Percentiles rank a stretch among this genome's conserved stretches.
Conservation (phyloP, 768 basidiomycete species). For the Tephrocybe sp. region DNA sequence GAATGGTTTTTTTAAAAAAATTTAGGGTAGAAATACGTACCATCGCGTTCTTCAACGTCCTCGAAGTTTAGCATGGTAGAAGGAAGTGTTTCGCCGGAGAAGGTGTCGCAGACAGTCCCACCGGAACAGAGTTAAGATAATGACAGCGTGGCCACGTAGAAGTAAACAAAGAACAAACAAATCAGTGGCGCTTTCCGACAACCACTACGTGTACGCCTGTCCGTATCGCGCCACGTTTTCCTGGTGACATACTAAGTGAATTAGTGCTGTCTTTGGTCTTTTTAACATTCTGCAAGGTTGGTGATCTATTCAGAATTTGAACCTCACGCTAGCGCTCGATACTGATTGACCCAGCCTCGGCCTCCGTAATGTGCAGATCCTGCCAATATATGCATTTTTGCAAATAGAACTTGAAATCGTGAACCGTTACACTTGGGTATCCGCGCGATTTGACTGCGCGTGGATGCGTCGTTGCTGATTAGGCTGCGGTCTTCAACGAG, state of each 20-base stretch:
- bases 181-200: constrained; percentile 16
- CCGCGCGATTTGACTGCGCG: not conserved
- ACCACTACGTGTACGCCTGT: not conserved
- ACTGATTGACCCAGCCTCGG: too few species aligned
- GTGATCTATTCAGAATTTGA: not conserved
- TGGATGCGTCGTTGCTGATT: not conserved
- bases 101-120: constrained; percentile 40
- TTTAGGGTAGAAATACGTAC: constrained; percentile 38
- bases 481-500: too few species aligned
- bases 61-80: constrained; percentile 79
- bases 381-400: too few species aligned
- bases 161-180: constrained; percentile 30
- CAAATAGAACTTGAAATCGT: too few species aligned
- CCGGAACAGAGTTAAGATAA: constrained; percentile 20
- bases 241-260: not conserved
- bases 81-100: constrained; percentile 25
- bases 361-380: too few species aligned
- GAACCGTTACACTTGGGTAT: not conserved
- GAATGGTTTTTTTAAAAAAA: not conserved
- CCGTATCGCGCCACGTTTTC: not conserved
- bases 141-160: constrained; percentile 32
- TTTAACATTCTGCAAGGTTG: not conserved
- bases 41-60: constrained; percentile 96
- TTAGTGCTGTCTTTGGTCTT: not conserved
- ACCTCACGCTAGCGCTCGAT: not conserved